Conservation (phyloP, 1,284 basidiomycete genomes). For the Volvariella surrecta region DNA sequence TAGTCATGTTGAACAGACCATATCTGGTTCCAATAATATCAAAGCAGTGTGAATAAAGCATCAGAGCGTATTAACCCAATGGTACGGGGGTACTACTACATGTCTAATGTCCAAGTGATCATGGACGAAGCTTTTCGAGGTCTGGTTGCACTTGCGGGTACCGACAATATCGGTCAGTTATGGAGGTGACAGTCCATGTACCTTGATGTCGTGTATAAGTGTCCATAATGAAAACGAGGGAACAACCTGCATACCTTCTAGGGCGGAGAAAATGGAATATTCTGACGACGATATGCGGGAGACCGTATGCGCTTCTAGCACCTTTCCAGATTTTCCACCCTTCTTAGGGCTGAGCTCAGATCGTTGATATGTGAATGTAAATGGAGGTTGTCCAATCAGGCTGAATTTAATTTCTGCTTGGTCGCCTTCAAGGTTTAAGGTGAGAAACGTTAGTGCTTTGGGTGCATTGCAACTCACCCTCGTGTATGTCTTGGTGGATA, state of each 20-base stretch:
- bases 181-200: conserved; percentile 89
- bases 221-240: background rate
- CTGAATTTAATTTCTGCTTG: conserved; percentile 91
- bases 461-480: conserved; percentile 43
- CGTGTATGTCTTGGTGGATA: conserved; percentile 80
- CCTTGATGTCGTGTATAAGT: conserved; percentile 31
- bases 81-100: conserved; percentile 1
- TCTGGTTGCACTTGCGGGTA: conserved; percentile 54
- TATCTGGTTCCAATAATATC: background rate
- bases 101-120: background rate
- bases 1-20: background rate
- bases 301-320: conserved; percentile 84
- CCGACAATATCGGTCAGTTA: conserved; percentile 78
- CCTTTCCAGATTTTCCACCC: conserved; percentile 56
- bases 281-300: conserved; percentile 70
- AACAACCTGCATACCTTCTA: conserved; percentile 56
- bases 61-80: background rate
- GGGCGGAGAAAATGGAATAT: conserved; percentile 83
- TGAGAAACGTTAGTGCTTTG: too few species aligned
- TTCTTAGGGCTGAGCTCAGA: conserved; percentile 60
- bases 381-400: conserved; percentile 86
- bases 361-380: conserved; percentile 90
- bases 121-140: conserved; percentile 15
- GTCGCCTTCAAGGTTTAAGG: conserved; percentile 44
- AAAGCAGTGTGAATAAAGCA: background rate